Evolutionary conservation across 495 filamentous ascomycete species (phyloP).

Genomic region (Xylaria grammica): DNA sequence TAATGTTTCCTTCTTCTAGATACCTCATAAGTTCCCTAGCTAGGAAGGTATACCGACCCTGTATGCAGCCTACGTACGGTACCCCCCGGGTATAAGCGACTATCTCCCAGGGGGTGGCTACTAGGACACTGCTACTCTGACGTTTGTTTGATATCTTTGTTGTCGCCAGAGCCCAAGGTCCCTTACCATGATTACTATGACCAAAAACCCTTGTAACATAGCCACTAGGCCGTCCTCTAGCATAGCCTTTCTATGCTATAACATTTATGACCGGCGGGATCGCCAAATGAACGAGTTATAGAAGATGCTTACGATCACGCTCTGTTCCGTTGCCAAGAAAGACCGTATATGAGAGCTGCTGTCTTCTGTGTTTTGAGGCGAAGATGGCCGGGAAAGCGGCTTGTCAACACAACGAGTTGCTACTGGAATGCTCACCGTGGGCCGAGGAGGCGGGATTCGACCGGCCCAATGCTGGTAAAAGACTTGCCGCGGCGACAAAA

Average conservation of each 20-base stretch:
- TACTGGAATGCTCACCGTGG: slow-evolving; percentile 40
- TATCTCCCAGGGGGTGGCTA: too few relatives aligned
- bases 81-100: too few relatives aligned
- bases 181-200: background rate
- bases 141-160: too few relatives aligned
- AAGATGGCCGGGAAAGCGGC: background rate
- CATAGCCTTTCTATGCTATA: background rate
- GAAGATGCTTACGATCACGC: background rate
- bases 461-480: slow-evolving; percentile 29
- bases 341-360: background rate
- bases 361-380: background rate
- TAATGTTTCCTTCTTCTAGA: too few relatives aligned
- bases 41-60: too few relatives aligned
- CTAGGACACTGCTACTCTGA: too few relatives aligned
- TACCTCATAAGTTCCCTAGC: too few relatives aligned
- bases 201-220: slow-evolving; percentile 1
- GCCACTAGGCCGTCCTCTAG: background rate
- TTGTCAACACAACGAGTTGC: slow-evolving; percentile 35
- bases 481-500: slow-evolving; percentile 38
- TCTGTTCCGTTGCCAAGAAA: background rate
- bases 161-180: background rate
- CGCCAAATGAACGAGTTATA: background rate
- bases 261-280: background rate
- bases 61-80: too few relatives aligned
- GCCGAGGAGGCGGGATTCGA: slow-evolving; percentile 35